Percentiles rank a stretch among this genome's conserved stretches.
Evolutionary conservation across 2,329 filamentous ascomycete genomes (phyloP).

Genomic region (Aureobasidium sp.): DNA sequence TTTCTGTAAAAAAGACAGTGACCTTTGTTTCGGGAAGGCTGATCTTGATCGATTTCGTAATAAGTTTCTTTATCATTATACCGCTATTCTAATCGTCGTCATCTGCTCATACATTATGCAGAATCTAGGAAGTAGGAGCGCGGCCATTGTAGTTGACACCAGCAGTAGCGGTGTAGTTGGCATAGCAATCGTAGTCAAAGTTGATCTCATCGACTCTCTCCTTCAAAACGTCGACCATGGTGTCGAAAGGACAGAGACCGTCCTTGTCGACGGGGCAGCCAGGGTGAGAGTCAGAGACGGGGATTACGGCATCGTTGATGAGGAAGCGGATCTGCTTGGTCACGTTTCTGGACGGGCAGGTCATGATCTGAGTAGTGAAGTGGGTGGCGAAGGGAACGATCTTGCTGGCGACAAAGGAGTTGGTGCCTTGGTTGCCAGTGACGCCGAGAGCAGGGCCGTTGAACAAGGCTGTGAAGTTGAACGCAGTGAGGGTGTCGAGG

Average conservation of each 20-base stretch:
- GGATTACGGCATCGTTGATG: conserved; percentile 4
- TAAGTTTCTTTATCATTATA: not conserved
- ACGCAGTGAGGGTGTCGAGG: conserved; percentile 4
- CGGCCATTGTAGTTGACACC: conserved; percentile 7
- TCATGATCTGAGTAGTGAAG: conserved; percentile 10
- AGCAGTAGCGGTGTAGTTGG: conserved; percentile 3
- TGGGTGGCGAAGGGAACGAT: conserved; percentile 10
- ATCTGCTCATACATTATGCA: not conserved
- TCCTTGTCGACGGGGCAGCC: conserved; percentile 8
- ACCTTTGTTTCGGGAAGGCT: not conserved
- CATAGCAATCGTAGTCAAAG: conserved; percentile 5
- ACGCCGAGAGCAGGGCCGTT: not conserved
- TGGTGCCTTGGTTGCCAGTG: conserved; percentile 1
- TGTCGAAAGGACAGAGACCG: conserved; percentile 8
- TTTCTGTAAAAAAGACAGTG: not conserved
- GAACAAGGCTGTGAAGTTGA: conserved; percentile 10
- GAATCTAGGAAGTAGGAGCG: not conserved
- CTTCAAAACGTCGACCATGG: not conserved
- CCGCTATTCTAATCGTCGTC: not conserved
- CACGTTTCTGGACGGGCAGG: conserved; percentile 1
- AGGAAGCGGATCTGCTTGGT: conserved; percentile 11
- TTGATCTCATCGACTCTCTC: conserved; percentile 1
- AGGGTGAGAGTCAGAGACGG: not conserved
- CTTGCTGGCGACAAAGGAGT: conserved; percentile 7
- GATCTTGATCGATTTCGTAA: not conserved